These are phyloP conservation scores for Phytopythium helicoides DNA, from an alignment of 352 stramenopile species.

Conservation along the genomic window DNA sequence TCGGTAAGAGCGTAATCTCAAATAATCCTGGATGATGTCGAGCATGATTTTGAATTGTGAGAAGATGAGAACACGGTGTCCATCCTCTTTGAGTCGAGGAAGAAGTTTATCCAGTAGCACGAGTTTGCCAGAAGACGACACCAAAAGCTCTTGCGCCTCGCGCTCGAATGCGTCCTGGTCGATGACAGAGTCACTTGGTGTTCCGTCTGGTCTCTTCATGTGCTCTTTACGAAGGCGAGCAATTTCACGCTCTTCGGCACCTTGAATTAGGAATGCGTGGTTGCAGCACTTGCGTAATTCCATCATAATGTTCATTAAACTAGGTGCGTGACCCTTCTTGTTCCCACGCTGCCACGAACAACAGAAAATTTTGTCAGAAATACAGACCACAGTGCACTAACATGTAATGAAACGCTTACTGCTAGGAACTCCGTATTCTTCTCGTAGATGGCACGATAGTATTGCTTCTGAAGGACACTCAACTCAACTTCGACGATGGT, in stretches of 20 bases:
- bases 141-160: conserved; percentile 90
- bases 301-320: conserved; percentile 99
- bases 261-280: conserved; percentile 98
- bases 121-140: conserved; percentile 96
- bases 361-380: no score
- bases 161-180: conserved; percentile 86
- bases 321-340: conserved; percentile 92
- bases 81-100: conserved; percentile 93
- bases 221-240: conserved; percentile 77
- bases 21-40: conserved; percentile 94
- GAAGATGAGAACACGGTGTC: conserved; percentile 95
- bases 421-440: conserved; percentile 99
- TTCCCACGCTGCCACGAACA: conserved; percentile 83
- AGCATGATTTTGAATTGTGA: conserved; percentile 93
- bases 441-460: conserved; percentile 99
- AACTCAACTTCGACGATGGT: conserved; percentile 96
- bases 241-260: conserved; percentile 85
- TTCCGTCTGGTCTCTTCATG: conserved; percentile 36
- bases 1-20: conserved; percentile 84
- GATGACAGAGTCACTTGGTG: conserved; percentile 73
- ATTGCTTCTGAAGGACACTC: conserved; percentile 98
- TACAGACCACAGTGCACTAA: no score
- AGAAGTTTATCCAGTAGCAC: conserved; percentile 99
- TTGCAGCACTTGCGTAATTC: conserved; percentile 99
- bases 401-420: no score